Base-by-base conservation (phyloP, 31 red algal genomes). In the Odonthalia washingtoniensis region DNA sequence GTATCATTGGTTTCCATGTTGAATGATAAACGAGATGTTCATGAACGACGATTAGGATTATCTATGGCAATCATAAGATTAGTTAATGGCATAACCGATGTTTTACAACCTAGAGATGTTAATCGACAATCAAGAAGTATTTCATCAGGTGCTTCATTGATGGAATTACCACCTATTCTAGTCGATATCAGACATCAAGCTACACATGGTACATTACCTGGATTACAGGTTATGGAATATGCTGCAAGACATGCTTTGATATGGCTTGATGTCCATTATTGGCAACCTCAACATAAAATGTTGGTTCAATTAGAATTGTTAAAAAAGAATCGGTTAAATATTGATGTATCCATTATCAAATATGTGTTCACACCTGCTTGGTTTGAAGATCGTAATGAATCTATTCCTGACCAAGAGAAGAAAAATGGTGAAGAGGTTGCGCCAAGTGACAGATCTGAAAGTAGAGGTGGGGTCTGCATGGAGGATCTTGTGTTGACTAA, bases 141-240 rank as follows among this genome's bases (percentile, higher is more conserved):
- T 41, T 37, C 61, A 40, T 67, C 33, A 9, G 46, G 89, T 62
- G 92, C 92, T 5, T 18, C 38, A 28, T 64, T 67, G 38, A 64
- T 89, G 31, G 61, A 68, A 3, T 30, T 94, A 4, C 92, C 92
- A 9, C 43, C 72, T 1, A 74, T 61, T 27, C 81, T 89, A 2
- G 92, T 94, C 63, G 86, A 89, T 21, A 89, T 94, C 84, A 77
- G 92, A 3, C 92, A 94, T 57, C 81, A 88, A 44, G 87, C 92
- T 26, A 70, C 73, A 35, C 92, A 94, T 64, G 80, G 79, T 49
- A 65, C 60, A 9, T 57, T 94, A 39, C 92, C 92, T 31, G 4
- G 72, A 18, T 52, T 89, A 4, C 33, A 67, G 24, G 73, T 68
- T 65, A 81, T 94, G 30, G 76, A 72, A 49, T 68, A 37, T 4